phyloP scores from a whole-genome alignment of 2,329 filamentous ascomycete species.

The Pleurostoma richardsiae region DNA sequence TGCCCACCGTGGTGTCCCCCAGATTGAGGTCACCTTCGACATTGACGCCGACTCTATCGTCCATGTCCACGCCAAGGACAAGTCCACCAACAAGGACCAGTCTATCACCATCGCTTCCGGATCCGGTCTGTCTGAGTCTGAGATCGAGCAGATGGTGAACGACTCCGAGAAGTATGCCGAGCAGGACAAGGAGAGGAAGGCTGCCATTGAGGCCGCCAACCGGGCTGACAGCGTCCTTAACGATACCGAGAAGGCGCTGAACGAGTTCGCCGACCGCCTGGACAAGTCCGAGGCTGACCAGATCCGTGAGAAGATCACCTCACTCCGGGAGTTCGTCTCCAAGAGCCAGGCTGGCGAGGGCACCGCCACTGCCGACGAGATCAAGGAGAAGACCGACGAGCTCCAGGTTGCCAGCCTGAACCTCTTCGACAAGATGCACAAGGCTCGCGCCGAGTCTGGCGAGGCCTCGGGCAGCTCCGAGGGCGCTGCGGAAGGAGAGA shows the following conservation, averaged over 20 bases:
- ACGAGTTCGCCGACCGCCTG: slow-evolving; percentile 91
- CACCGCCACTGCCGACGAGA: slow-evolving; percentile 77
- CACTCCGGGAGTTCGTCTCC: slow-evolving; percentile 82
- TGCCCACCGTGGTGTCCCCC: slow-evolving; percentile 91
- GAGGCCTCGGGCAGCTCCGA: slow-evolving; percentile 44
- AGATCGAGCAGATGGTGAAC: slow-evolving; percentile 97
- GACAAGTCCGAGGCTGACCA: slow-evolving; percentile 93
- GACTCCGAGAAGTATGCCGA: slow-evolving; percentile 97
- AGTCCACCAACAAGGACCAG: slow-evolving; percentile 99
- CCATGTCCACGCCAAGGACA: slow-evolving; percentile 97
- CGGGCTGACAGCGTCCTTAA: slow-evolving; percentile 92
- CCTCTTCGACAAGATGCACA: slow-evolving; percentile 99
- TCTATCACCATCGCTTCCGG: slow-evolving; percentile 98
- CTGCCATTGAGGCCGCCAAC: slow-evolving; percentile 93
- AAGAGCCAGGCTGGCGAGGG: slow-evolving; percentile 94
- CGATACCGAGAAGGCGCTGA: slow-evolving; percentile 97
- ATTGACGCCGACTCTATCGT: slow-evolving; percentile 98
- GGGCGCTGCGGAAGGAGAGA: slow-evolving; percentile 61
- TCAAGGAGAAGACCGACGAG: slow-evolving; percentile 98
- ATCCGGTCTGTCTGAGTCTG: slow-evolving; percentile 88
- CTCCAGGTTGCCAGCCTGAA: slow-evolving; percentile 93
- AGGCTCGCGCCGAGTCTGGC: slow-evolving; percentile 70
- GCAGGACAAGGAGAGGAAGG: slow-evolving; percentile 94
- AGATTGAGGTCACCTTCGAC: slow-evolving; percentile 97
- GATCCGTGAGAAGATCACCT: slow-evolving; percentile 88